Evolutionary conservation across 495 filamentous ascomycete species (phyloP), one percentile per base, ranked within the genome.

Genomic region (Annulohypoxylon stygium): DNA sequence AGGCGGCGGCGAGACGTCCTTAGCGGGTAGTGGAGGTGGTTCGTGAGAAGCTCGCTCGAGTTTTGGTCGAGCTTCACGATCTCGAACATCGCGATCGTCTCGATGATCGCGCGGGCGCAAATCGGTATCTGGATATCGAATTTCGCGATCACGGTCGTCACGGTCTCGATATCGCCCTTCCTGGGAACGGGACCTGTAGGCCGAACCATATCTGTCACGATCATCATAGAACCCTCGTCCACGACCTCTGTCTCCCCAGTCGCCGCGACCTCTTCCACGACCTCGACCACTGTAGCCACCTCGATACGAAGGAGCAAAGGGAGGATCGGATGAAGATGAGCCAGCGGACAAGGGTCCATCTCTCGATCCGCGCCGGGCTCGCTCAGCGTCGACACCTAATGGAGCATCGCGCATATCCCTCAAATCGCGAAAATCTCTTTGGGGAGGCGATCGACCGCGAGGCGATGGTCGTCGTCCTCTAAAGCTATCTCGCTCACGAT

Each of bases 171-270:
- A 87, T 57, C 91, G 87, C 34, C 86, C 84, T 73, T 93, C 91
- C 51, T 91, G 88, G 39, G 92, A 94, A 34, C 90, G 87, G 75
- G 91, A 92, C 54, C 92, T 86, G 41, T 77, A 77, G n/a, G 64
- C 30, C 25, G 84, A 82, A 55, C 90, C 87, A 50, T 84, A 83
- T 60, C 83, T 81, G 50, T 85, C 80, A 18, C 90, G 87, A 51
- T 93, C 92, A 66, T 93, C 90, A 7, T 88, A 83, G 74, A 87
- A 90, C 0, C 87, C 87, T 65, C 91, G 85, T 6, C 89, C 88
- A 65, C 85, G 85, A 43, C 89, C 87, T 69, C 86, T 84, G 51
- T 91, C 90, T 87, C 88, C 90, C 87, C 88, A 92, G 55, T 92
- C 90, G 3, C 88, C 89, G 12, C 93, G 90, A 37, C 89, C 87